A percentile compares a stretch with the other conserved stretches of the same genome.
phyloP scores from a whole-genome alignment of 2,329 filamentous ascomycete genomes.

The Arthrocladium fulminans region DNA sequence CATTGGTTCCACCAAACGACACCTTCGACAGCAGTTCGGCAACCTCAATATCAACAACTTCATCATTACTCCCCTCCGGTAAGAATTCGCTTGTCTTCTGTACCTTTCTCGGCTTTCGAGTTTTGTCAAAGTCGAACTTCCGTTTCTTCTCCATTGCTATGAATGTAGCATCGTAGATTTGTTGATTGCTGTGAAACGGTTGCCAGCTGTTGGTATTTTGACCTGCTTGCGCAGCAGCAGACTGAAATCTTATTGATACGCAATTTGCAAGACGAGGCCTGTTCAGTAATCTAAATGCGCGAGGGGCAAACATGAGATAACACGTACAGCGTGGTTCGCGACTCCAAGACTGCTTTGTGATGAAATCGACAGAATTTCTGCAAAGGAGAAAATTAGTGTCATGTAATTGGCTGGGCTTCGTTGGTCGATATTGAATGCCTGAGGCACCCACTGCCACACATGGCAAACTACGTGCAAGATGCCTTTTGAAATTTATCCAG shows the following conservation, averaged over 20 bases:
- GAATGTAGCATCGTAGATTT: background rate
- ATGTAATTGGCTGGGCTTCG: too few species aligned
- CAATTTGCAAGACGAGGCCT: background rate
- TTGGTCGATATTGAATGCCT: too few species aligned
- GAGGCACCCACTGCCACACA: too few species aligned
- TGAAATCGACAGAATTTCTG: background rate
- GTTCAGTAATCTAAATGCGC: background rate
- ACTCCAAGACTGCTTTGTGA: background rate
- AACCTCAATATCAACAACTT: slow-evolving; percentile 11
- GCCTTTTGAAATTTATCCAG: too few species aligned
- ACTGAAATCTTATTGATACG: background rate
- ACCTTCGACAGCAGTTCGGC: slow-evolving; percentile 1
- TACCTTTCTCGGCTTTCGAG: background rate
- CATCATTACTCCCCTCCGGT: slow-evolving; percentile 10
- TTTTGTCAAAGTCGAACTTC: slow-evolving; percentile 1
- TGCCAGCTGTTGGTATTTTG: background rate
- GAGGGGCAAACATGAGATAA: slow-evolving; percentile 1
- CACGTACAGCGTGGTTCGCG: background rate
- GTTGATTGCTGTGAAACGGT: background rate
- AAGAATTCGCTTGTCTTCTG: slow-evolving; percentile 2
- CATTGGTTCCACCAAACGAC: background rate
- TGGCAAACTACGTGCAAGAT: too few species aligned
- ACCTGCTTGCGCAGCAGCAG: background rate
- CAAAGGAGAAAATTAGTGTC: too few species aligned
- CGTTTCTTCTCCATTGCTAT: slow-evolving; percentile 9